Evolutionary conservation across 2,329 filamentous ascomycete genomes (phyloP).

Genomic region (Neonectria neomacrospora): DNA sequence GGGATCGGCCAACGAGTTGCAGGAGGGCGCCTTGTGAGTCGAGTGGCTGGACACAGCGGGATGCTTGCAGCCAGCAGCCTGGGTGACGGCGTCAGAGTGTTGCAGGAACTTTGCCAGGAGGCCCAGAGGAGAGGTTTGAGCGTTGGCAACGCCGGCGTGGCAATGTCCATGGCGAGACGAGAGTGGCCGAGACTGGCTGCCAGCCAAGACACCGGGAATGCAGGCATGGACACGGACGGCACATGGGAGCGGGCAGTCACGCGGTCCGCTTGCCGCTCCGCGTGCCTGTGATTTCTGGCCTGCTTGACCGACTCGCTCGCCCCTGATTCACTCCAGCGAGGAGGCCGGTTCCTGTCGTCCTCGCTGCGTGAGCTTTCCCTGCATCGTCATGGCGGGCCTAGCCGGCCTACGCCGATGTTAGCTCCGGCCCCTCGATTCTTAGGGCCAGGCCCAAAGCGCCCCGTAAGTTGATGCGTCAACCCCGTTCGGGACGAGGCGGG

Average conservation of each 20-base stretch:
- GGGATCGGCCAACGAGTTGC: neutral
- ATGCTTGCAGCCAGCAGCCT: too few species aligned
- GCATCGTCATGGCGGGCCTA: neutral
- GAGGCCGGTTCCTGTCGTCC: too few species aligned
- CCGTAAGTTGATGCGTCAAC: too few species aligned
- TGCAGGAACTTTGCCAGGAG: neutral
- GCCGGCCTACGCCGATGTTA: neutral
- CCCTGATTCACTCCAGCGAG: neutral
- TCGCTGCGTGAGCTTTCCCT: too few species aligned
- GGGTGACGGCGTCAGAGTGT: neutral
- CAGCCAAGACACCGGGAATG: neutral
- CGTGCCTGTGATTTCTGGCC: too few species aligned
- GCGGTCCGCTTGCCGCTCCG: conserved; percentile 14
- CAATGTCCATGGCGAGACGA: neutral
- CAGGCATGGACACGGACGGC: neutral
- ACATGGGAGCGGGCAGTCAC: conserved; percentile 12
- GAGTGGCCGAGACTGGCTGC: neutral
- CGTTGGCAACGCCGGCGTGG: neutral
- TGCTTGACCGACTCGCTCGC: neutral
- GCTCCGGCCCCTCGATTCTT: too few species aligned
- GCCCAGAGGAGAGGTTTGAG: neutral
- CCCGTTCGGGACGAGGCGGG: neutral
- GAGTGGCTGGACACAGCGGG: neutral
- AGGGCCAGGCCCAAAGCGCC: too few species aligned
- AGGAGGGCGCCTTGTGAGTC: neutral